Base-by-base conservation (phyloP, 306 rosid species). In the Cicer judaicum region DNA sequence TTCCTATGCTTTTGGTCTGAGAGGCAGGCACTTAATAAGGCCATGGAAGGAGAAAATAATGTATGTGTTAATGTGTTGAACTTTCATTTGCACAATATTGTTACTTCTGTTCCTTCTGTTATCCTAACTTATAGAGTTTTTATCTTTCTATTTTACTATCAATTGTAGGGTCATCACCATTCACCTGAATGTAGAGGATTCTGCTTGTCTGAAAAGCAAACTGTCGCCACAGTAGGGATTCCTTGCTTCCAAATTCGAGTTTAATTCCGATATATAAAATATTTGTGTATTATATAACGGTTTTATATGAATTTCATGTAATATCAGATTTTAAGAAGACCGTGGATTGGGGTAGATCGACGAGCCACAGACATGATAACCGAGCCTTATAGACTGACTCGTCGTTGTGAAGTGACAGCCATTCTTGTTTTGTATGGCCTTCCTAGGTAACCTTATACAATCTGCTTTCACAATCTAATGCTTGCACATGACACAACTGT, bases 1-100 rank as follows among this genome's bases (percentile, higher is more conserved):
- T 95, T 72, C 98, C 99, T 21, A 92, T 95, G 97, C 97, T 95
- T 86, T 87, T 95, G 90, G 98, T 95, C 12, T n/a, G 99, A 95
- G 86, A 92, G 97, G 73, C 98, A 92, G 81, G 99, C 99, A 47
- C 86, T 95, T 66, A 95, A 95, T 44, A 97, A 95, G 86, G 99
- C 99, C 79, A 92, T 95, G 93, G 99, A 87, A 78, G 99, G 97
- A 78, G 98, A 95, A 79, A 95, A 90, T 75, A 89, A 86, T 70
- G 99, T 80, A 83, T 81, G 74, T 63, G 70, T 52, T 34, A 14
- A 7, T 48, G 39, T 8, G 29, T 75, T 65, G 12, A 70, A 21
- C 56, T 21, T 70, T 56, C 13, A 16, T 55, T 10, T 75, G 16
- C 7, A 10, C 8, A 21, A 40, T 36, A 5, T 21, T 66, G 24